phyloP scores from a whole-genome alignment of 257 asterid genomes.

The Cordia subcordata region DNA sequence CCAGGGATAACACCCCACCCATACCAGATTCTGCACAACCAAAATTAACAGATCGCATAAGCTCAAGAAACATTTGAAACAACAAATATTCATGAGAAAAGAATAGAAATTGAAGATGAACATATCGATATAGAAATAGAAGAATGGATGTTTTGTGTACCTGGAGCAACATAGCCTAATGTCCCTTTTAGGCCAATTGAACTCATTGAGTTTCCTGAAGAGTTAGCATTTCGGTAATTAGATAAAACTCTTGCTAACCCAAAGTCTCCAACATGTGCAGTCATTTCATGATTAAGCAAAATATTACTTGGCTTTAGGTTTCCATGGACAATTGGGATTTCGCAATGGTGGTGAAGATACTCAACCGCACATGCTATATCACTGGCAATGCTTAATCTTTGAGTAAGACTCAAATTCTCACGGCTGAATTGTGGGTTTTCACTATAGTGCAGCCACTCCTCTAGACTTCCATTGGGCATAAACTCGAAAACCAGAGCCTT shows the following conservation, averaged over 20 bases:
- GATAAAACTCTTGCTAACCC: neutral
- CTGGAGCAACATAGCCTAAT: neutral
- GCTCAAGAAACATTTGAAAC: neutral
- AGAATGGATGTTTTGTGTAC: neutral
- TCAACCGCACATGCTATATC: constrained; percentile 26
- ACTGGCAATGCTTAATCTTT: constrained; percentile 21
- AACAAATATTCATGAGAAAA: neutral
- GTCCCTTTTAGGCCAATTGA: neutral
- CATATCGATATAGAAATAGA: neutral
- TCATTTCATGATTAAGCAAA: constrained; percentile 10
- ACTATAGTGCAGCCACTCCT: constrained; percentile 18
- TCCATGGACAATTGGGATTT: constrained; percentile 21
- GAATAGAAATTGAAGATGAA: neutral
- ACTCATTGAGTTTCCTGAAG: neutral
- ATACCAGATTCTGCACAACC: neutral
- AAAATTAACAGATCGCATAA: neutral
- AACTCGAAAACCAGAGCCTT: constrained; percentile 26
- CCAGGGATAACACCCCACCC: neutral
- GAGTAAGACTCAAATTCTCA: constrained; percentile 5
- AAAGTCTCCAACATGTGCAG: constrained; percentile 1
- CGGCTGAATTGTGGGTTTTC: neutral
- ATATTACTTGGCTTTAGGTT: constrained; percentile 38
- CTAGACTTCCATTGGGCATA: constrained; percentile 24
- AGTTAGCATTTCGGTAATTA: neutral
- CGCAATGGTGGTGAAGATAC: constrained; percentile 28